Percentiles rank a stretch among this genome's conserved stretches.
phyloP scores from a whole-genome alignment of 352 stramenopile genomes.

The Phytophthora ramorum region DNA sequence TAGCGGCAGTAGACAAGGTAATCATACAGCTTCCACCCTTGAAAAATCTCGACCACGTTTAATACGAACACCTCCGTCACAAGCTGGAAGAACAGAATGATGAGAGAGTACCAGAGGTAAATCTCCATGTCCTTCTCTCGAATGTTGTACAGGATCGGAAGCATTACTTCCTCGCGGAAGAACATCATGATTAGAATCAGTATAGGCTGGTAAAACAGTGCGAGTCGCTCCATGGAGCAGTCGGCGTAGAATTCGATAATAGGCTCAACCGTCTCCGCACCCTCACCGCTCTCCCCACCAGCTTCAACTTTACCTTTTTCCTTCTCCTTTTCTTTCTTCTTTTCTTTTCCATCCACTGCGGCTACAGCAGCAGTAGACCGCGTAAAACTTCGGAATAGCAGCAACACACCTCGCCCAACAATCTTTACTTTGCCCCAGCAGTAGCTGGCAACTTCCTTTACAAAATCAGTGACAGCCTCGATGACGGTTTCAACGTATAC shows the following conservation, averaged over 20 bases:
- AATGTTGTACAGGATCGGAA: conserved; percentile 96
- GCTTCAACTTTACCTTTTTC: conserved; percentile 47
- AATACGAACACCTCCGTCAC: conserved; percentile 96
- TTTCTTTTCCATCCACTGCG: conserved; percentile 6
- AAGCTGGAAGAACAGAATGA: conserved; percentile 96
- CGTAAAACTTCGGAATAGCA: conserved; percentile 63
- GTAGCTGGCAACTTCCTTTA: conserved; percentile 49
- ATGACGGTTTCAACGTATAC: conserved; percentile 93
- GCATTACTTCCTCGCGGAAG: conserved; percentile 93
- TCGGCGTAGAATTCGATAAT: conserved; percentile 95
- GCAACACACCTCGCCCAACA: conserved; percentile 34
- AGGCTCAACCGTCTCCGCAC: conserved; percentile 94
- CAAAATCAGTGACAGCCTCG: conserved; percentile 75
- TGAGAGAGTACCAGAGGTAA: conserved; percentile 95
- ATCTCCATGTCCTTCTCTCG: conserved; percentile 98
- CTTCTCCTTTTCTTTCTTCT: conserved; percentile 43
- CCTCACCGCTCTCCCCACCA: conserved; percentile 55
- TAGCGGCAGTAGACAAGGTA: conserved; percentile 97
- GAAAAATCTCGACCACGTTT: conserved; percentile 96
- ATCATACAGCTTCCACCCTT: conserved; percentile 98
- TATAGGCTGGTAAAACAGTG: conserved; percentile 94
- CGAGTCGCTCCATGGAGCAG: conserved; percentile 93
- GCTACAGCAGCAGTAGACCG: conserved; percentile 46
- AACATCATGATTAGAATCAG: conserved; percentile 96
- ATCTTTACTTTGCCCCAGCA: conserved; percentile 48